These are phyloP conservation scores for Ceriops decandra DNA, from an alignment of 345 rosid species.

Conservation along the genomic window DNA sequence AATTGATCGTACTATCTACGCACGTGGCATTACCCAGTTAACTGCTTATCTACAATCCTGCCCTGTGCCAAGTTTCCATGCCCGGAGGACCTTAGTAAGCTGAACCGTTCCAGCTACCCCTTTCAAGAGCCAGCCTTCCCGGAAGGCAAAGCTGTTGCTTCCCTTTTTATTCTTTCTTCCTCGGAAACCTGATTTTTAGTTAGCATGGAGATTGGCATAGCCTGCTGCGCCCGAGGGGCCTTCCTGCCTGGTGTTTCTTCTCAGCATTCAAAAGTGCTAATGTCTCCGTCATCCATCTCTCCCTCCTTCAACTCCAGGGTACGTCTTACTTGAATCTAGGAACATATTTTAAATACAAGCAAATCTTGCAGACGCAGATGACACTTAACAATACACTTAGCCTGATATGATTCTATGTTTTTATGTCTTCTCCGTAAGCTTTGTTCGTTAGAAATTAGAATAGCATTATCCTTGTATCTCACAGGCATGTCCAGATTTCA, in stretches of 20 bases:
- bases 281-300: conserved; percentile 53
- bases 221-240: conserved; percentile 62
- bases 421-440: neutral
- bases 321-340: neutral
- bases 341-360: too few relatives aligned
- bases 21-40: conserved; percentile 33
- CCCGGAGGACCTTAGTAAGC: neutral
- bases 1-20: conserved; percentile 26
- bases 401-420: neutral
- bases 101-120: neutral
- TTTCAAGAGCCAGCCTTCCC: conserved; percentile 9
- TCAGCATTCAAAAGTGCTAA: conserved; percentile 58
- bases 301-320: conserved; percentile 69
- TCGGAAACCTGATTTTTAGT: neutral
- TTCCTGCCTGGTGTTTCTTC: conserved; percentile 62
- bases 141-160: conserved; percentile 1
- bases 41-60: conserved; percentile 39
- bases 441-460: too few relatives aligned
- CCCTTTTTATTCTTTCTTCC: neutral
- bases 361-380: too few relatives aligned
- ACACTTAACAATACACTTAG: too few relatives aligned
- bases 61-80: conserved; percentile 8
- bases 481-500: neutral
- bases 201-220: conserved; percentile 65
- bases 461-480: neutral